A percentile compares a stretch with the other conserved stretches of the same genome.
phyloP scores from a whole-genome alignment of 768 basidiomycete species.

The Trametes cubensis region DNA sequence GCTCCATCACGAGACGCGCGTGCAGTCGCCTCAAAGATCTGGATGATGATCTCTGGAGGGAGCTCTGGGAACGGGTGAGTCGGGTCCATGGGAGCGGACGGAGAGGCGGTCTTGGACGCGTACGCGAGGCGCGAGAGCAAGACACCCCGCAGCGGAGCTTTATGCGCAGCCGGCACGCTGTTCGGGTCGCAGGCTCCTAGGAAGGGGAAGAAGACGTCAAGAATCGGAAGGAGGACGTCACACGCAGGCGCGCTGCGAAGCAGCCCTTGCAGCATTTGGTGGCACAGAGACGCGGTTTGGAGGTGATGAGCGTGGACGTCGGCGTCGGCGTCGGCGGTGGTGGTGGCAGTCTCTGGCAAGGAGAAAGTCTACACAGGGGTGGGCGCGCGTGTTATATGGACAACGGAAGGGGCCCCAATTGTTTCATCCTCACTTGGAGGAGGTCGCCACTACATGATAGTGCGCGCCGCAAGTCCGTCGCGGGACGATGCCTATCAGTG shows the following conservation, averaged over 20 bases:
- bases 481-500: no score
- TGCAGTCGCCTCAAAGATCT: constrained; percentile 28
- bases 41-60: constrained; percentile 28
- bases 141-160: no score
- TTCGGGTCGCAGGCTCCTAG: background rate
- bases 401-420: background rate
- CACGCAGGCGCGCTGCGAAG: no score
- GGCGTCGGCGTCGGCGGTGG: background rate
- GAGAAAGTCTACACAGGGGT: no score
- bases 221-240: no score
- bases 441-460: background rate
- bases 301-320: background rate
- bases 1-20: constrained; percentile 20
- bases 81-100: background rate
- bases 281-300: no score
- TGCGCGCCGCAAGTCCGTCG: no score
- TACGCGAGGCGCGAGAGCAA: background rate
- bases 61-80: constrained; percentile 14
- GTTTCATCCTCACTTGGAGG: constrained; percentile 1
- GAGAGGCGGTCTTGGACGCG: background rate
- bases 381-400: no score
- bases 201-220: background rate
- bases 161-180: no score
- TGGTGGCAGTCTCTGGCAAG: background rate
- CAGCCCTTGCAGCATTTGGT: no score